Evolutionary conservation across 805 yeast species (phyloP).

Genomic region (Lipomyces spencermartinsiae): DNA sequence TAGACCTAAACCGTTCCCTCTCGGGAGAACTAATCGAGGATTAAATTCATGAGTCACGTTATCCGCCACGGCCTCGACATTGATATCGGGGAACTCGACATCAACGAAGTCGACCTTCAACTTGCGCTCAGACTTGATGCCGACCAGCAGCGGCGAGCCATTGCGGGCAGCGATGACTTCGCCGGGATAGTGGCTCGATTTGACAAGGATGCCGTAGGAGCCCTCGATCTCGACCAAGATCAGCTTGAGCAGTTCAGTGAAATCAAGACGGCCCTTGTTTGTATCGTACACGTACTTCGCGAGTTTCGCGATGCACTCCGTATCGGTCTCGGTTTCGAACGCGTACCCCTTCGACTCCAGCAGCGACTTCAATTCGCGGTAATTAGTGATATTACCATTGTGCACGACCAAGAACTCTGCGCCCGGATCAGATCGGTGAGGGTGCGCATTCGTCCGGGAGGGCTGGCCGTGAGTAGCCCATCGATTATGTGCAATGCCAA

Average conservation of each 20-base stretch:
- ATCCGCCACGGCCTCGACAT: conserved; percentile 36
- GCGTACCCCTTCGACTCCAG: conserved; percentile 76
- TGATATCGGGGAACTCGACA: conserved; percentile 82
- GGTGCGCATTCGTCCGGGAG: conserved; percentile 85
- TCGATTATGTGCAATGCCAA: conserved; percentile 98
- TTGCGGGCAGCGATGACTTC: conserved; percentile 97
- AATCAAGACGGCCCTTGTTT: conserved; percentile 76
- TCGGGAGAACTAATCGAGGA: conserved; percentile 24
- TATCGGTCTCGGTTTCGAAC: conserved; percentile 93
- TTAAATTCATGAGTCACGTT: conserved; percentile 17
- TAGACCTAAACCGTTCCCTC: conserved; percentile 35
- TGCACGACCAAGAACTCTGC: conserved; percentile 93
- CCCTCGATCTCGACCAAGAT: conserved; percentile 94
- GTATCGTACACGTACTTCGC: conserved; percentile 89
- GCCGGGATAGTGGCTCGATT: conserved; percentile 89
- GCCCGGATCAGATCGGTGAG: conserved; percentile 84
- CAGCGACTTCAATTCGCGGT: conserved; percentile 85
- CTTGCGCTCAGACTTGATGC: conserved; percentile 94
- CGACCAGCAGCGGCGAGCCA: conserved; percentile 96
- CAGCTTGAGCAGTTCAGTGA: conserved; percentile 89
- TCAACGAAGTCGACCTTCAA: conserved; percentile 98
- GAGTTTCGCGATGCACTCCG: conserved; percentile 96
- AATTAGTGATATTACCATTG: conserved; percentile 97
- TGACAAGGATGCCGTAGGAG: conserved; percentile 93
- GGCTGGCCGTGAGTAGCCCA: conserved; percentile 99